Base-by-base conservation (phyloP, 176 grass and related monocot genomes). In the Stipa capillata region DNA sequence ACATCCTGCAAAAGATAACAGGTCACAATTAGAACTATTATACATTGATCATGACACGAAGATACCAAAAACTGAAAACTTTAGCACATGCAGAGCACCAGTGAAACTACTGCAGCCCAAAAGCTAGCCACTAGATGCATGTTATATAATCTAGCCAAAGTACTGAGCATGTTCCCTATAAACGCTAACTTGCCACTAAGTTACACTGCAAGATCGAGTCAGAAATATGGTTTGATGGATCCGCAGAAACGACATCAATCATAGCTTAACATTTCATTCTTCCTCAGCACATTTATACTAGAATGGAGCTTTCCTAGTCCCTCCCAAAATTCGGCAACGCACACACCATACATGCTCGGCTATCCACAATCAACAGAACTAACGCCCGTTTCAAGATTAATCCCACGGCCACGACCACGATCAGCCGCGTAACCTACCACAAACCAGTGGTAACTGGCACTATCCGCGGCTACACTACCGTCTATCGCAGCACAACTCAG, bases 1-100 rank as follows among this genome's bases (percentile, higher is more conserved):
- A 94, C 92, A 54, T 94, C 92, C 92, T 94, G 73, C 55, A 79
- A 21, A 37, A 45, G 43, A 40, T 8, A 72, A 37, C 8, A 53
- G 6, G 6, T 7, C 3, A 17, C 8, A 0, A 5, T 61, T 65
- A 72, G 13, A 55, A n/a, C n/a, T 2, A 50, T 1, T 35, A 24
- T 14, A 27, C n/a, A n/a, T n/a, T n/a, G n/a, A 41, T 13, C 44
- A 40, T 49, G 7, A 60, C 14, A 69, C 4, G 32, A 23, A 43
- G 2, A 80, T n/a, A n/a, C n/a, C 2, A 37, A 23, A 3, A 7
- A 57, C 3, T 4, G 0, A 0, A 21, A 1, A n/a, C 27, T 52
- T n/a, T 34, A 32, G 11, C n/a, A n/a, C n/a, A n/a, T n/a, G n/a
- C 1, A 24, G 23, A 29, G 79, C 10, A 44, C 4, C 0, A 0